Evolutionary conservation across 768 basidiomycete species (phyloP), one percentile per base, ranked within the genome.

Genomic region (Rhodotorula taiwanensis): DNA sequence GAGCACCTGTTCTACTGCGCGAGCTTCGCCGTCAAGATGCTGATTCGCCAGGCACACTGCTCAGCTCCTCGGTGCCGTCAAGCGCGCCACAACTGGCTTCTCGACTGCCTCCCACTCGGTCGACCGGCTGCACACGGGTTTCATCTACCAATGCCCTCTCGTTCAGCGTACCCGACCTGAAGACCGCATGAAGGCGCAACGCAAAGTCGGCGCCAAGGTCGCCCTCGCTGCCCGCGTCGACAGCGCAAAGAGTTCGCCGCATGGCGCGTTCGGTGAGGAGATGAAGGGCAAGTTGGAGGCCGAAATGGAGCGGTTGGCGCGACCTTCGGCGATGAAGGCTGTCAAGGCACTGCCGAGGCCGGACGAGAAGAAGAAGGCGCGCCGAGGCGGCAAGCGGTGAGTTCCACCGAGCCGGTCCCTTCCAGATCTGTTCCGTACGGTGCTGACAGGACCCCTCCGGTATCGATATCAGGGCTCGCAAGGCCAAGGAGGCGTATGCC

Each of bases 401-500:
- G 81, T 76, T 31, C 5, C 23, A 23, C 10, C 36, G 10, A 39
- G 20, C 9, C 48, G 13, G 31, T 56, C 5, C 27, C 36, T 47
- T 25, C 43, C 59, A 33, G 28, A 28, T 16, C n/a, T 23, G 11
- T 30, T 25, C 50, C 25, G 39, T n/a, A 5, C 42, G n/a, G 14
- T 5, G 33, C 34, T n/a, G 18, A 21, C 31, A 15, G n/a, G 23
- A 33, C 10, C 25, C 66, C 47, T 28, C 57, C 41, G 44, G 59
- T 27, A 53, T 48, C 15, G 31, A 28, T 7, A 21, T 5, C 67
- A 95, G 93, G 13, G 95, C 94, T 2, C 84, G 95, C 50, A 94
- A 97, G 75, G 88, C 91, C n/a, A 99, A 99, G 74, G 95, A 98
- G 76, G 92, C 91, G 2, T 93, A 93, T 73, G 92, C 91, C 8